Conservation (phyloP, 2,329 filamentous ascomycete species). For the Ceratocystis papillata region DNA sequence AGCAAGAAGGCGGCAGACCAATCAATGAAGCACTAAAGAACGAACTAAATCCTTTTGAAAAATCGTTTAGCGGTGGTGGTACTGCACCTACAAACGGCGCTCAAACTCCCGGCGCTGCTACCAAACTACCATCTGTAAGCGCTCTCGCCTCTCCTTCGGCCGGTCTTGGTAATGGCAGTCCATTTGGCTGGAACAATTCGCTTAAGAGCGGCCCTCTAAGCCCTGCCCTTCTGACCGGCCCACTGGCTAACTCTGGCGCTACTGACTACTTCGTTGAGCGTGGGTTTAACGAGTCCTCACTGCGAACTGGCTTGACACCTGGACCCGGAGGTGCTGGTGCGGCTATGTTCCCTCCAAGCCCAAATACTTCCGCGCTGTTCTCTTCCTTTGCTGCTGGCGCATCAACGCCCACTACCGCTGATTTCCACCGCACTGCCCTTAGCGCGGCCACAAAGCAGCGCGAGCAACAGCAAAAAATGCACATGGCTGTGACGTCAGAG, state of each 20-base stretch:
- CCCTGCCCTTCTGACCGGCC: constrained; percentile 92
- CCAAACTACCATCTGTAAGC: constrained; percentile 78
- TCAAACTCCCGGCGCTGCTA: constrained; percentile 64
- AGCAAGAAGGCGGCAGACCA: constrained; percentile 14
- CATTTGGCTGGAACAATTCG: constrained; percentile 44
- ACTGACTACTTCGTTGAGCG: constrained; percentile 80
- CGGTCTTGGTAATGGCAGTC: constrained; percentile 20
- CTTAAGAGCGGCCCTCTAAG: constrained; percentile 86
- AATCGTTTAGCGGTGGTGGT: constrained; percentile 63
- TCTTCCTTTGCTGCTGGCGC: constrained; percentile 67
- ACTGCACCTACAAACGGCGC: constrained; percentile 15
- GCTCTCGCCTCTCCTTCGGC: constrained; percentile 83
- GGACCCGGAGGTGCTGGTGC: constrained; percentile 62
- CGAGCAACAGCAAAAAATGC: constrained; percentile 34
- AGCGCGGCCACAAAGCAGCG: constrained; percentile 59
- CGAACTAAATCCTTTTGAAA: constrained; percentile 95
- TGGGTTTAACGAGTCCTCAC: constrained; percentile 89
- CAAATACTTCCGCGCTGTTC: constrained; percentile 64
- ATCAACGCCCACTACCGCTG: constrained; percentile 78
- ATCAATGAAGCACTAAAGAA: constrained; percentile 43
- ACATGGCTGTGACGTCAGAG: constrained; percentile 21
- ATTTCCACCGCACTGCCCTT: constrained; percentile 89
- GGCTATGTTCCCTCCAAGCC: constrained; percentile 93
- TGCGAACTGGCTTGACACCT: constrained; percentile 83
- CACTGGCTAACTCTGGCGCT: constrained; percentile 68